phyloP scores from a whole-genome alignment of 2,329 filamentous ascomycete genomes.

The Ampelomyces quisqualis region DNA sequence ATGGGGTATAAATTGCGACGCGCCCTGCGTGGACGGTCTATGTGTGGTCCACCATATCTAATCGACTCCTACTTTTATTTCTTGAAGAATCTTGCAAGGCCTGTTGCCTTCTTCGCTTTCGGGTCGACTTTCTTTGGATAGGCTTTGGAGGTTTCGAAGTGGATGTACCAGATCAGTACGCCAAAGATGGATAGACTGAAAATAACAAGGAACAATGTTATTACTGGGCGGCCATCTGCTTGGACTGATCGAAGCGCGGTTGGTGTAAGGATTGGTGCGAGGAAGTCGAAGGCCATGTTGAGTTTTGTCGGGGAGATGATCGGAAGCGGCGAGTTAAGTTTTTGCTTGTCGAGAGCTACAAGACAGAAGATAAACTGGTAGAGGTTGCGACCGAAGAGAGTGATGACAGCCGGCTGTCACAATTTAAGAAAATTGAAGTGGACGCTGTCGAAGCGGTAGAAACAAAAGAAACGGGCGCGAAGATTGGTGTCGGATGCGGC shows the following conservation, averaged over 20 bases:
- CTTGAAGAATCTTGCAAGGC: slow-evolving; percentile 24
- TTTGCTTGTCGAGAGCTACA: no score
- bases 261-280: slow-evolving; percentile 36
- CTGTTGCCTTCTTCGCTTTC: slow-evolving; percentile 26
- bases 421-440: slow-evolving; percentile 5
- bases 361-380: no score
- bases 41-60: no score
- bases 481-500: slow-evolving; percentile 12
- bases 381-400: no score
- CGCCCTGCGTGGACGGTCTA: background rate
- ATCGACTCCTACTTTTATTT: no score
- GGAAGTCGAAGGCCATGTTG: slow-evolving; percentile 33
- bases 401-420: slow-evolving; percentile 28
- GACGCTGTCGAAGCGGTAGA: slow-evolving; percentile 13
- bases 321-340: no score
- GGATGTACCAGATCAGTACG: slow-evolving; percentile 29
- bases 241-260: slow-evolving; percentile 36
- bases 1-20: no score
- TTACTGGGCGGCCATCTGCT: slow-evolving; percentile 73
- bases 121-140: slow-evolving; percentile 30
- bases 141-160: slow-evolving; percentile 33
- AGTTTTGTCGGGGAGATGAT: background rate
- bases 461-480: slow-evolving; percentile 10
- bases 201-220: slow-evolving; percentile 79
- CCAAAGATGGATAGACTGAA: slow-evolving; percentile 58